Percentiles rank a stretch among this genome's conserved stretches.
Conservation (phyloP, 805 yeast genomes). For the Maudiozyma bulderi region DNA sequence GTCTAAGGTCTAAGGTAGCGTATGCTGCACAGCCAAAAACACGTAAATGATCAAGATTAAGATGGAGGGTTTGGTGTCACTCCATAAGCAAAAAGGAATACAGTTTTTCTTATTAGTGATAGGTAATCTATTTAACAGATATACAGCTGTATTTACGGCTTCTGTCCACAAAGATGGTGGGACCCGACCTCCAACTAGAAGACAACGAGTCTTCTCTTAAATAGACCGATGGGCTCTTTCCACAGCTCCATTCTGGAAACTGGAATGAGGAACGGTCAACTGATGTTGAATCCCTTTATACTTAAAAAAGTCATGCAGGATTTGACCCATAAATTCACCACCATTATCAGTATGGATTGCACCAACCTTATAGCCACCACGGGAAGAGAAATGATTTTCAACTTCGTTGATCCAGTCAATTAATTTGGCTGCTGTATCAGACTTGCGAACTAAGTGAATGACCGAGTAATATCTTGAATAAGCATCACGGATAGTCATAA, state of each 20-base stretch:
- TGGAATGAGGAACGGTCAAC: conserved; percentile 7
- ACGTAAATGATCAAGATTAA: conserved; percentile 1
- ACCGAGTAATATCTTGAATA: conserved; percentile 5
- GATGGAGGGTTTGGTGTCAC: not conserved
- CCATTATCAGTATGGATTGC: conserved; percentile 7
- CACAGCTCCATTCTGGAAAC: conserved; percentile 11
- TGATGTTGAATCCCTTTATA: conserved; percentile 7
- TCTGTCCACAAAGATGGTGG: conserved; percentile 13
- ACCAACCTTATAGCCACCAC: conserved; percentile 4
- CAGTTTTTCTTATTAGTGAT: not conserved
- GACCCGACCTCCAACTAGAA: conserved; percentile 6
- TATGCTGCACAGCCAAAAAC: conserved; percentile 12
- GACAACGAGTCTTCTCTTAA: conserved; percentile 4
- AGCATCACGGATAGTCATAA: conserved; percentile 5
- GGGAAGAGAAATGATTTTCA: conserved; percentile 3
- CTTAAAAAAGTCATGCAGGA: not conserved
- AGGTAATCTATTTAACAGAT: conserved; percentile 7
- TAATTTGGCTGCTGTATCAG: conserved; percentile 1
- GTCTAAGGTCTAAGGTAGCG: conserved; percentile 5
- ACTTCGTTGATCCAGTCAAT: conserved; percentile 2
- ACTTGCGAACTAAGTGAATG: conserved; percentile 1
- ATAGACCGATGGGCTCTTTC: conserved; percentile 11
- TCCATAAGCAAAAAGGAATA: conserved; percentile 4
- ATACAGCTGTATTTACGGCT: conserved; percentile 8
- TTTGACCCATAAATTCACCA: conserved; percentile 4